A percentile compares a stretch with the other conserved stretches of the same genome.
Conservation (phyloP, 169 alveolate genomes). For the Cryptosporidium meleagridis region DNA sequence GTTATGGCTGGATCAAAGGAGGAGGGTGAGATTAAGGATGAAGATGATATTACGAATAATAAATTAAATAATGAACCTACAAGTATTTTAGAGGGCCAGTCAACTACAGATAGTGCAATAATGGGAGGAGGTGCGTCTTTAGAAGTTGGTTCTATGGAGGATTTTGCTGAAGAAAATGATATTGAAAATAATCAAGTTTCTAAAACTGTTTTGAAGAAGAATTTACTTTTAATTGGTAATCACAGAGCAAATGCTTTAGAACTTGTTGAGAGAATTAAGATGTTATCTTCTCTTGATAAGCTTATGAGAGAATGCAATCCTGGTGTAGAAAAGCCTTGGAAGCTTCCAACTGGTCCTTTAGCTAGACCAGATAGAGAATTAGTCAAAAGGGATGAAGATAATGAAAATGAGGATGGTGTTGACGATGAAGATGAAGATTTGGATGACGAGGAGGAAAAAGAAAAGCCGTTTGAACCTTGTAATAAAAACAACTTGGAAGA, state of each 20-base stretch:
- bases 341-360: conserved; percentile 80
- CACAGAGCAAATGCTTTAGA: conserved; percentile 57
- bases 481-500: not conserved
- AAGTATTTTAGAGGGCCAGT: not conserved
- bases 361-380: conserved; percentile 41
- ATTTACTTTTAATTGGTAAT: conserved; percentile 27
- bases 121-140: not conserved
- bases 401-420: conserved; percentile 54
- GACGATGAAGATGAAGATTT: conserved; percentile 34
- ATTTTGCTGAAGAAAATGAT: conserved; percentile 32
- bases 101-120: conserved; percentile 7
- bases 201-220: not conserved
- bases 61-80: not conserved
- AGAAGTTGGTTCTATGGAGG: conserved; percentile 1
- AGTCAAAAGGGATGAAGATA: conserved; percentile 37
- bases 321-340: conserved; percentile 80
- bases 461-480: not conserved
- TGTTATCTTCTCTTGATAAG: conserved; percentile 49
- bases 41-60: not conserved
- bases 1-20: not conserved
- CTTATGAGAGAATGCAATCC: conserved; percentile 78
- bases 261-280: conserved; percentile 48
- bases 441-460: conserved; percentile 35
- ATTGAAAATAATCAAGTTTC: not conserved
- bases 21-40: conserved; percentile 19